These are phyloP conservation scores for Pezicula carpinea DNA, from an alignment of 2,329 filamentous ascomycete species.

Conservation along the genomic window DNA sequence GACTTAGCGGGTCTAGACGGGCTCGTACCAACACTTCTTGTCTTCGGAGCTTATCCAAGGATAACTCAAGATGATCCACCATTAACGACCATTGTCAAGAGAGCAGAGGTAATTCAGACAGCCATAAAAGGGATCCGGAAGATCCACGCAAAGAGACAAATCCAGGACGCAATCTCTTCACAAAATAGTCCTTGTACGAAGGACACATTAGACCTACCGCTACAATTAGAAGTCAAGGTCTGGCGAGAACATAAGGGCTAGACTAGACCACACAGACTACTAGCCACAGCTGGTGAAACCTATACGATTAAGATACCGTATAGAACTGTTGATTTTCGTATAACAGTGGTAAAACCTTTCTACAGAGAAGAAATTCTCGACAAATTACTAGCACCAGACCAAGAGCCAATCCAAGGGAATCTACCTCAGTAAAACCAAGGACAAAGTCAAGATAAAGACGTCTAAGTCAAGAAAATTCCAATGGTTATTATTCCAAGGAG, in stretches of 20 bases:
- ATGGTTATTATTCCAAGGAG: too few relatives aligned
- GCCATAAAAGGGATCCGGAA: conserved; percentile 5
- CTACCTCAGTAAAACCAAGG: too few relatives aligned
- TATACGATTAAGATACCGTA: conserved; percentile 2
- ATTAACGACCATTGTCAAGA: not conserved
- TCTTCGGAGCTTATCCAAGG: conserved; percentile 7
- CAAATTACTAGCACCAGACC: too few relatives aligned
- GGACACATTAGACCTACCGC: conserved; percentile 1
- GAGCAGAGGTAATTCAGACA: conserved; percentile 1
- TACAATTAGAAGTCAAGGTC: conserved; percentile 3
- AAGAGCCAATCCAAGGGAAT: too few relatives aligned
- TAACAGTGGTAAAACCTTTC: conserved; percentile 5
- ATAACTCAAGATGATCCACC: not conserved
- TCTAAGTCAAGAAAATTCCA: too few relatives aligned
- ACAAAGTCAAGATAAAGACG: too few relatives aligned
- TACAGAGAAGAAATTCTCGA: conserved; percentile 1
- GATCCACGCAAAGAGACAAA: not conserved
- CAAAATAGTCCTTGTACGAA: conserved; percentile 1
- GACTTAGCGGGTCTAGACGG: conserved; percentile 5
- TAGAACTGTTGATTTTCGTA: conserved; percentile 1
- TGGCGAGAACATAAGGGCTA: conserved; percentile 3
- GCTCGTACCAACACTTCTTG: conserved; percentile 6
- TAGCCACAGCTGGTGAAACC: not conserved
- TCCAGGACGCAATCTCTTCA: conserved; percentile 1
- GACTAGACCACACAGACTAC: not conserved